Conservation (phyloP, 768 basidiomycete species). For the Boletus rufocinnamomeus region DNA sequence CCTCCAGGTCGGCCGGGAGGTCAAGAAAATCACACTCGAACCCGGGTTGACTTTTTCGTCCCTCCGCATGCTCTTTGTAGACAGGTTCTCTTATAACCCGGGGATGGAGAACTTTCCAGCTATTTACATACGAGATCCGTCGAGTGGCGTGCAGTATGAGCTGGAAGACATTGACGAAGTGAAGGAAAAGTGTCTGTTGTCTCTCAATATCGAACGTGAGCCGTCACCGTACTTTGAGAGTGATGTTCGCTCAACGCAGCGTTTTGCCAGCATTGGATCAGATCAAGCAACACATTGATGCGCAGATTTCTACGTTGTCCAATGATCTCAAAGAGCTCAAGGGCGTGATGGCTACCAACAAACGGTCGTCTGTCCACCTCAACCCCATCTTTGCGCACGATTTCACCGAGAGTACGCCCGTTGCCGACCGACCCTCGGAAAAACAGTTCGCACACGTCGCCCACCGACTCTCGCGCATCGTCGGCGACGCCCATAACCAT, state of each 20-base stretch:
- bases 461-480: constrained; percentile 70
- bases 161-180: constrained; percentile 94
- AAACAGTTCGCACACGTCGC: constrained; percentile 73
- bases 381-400: constrained; percentile 54
- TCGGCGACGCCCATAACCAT: constrained; percentile 44
- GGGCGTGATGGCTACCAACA: constrained; percentile 55
- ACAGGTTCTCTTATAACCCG: constrained; percentile 92
- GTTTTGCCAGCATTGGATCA: constrained; percentile 81
- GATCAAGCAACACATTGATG: constrained; percentile 97
- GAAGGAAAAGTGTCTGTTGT: constrained; percentile 83
- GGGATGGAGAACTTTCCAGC: constrained; percentile 92
- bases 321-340: constrained; percentile 91
- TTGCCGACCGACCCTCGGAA: constrained; percentile 68
- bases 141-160: constrained; percentile 93
- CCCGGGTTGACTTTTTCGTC: constrained; percentile 69
- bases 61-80: constrained; percentile 86
- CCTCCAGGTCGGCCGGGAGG: constrained; percentile 86
- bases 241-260: constrained; percentile 9
- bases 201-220: constrained; percentile 96
- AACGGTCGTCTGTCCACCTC: constrained; percentile 51
- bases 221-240: constrained; percentile 22
- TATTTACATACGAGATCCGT: constrained; percentile 92
- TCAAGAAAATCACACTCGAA: constrained; percentile 82
- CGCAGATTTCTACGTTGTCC: constrained; percentile 80
- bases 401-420: constrained; percentile 66